Conservation (phyloP, 148 eudicot species). For the Camellia lanceoleosa region DNA sequence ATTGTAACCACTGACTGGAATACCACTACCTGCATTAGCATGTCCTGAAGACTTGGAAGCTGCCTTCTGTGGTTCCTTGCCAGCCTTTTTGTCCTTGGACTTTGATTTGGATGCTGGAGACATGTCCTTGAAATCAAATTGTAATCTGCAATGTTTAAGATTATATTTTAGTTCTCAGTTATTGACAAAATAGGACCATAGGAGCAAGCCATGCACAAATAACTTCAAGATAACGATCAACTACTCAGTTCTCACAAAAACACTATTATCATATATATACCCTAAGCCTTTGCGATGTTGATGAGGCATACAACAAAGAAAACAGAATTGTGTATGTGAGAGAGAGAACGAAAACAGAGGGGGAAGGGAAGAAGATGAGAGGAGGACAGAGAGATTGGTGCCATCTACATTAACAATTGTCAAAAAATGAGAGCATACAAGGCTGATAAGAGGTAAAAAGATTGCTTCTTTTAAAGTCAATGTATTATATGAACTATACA, state of each 20-base stretch:
- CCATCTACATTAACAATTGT: background rate
- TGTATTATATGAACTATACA: background rate
- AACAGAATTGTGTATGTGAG: background rate
- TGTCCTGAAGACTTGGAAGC: slow-evolving; percentile 58
- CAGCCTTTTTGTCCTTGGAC: slow-evolving; percentile 77
- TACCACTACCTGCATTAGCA: slow-evolving; percentile 40
- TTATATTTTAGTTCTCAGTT: background rate
- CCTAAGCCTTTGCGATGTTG: background rate
- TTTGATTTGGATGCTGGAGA: slow-evolving; percentile 73
- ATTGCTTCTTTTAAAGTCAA: no score
- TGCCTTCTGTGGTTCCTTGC: slow-evolving; percentile 66
- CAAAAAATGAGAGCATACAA: background rate
- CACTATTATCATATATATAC: background rate
- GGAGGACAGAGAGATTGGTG: background rate
- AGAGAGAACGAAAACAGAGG: no score
- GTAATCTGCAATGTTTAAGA: slow-evolving; percentile 25
- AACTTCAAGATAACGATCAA: background rate
- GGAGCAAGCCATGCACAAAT: slow-evolving; percentile 7
- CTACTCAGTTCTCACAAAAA: background rate
- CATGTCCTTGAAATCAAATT: slow-evolving; percentile 38
- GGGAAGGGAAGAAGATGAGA: no score
- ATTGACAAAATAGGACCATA: background rate
- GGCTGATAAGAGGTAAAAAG: background rate
- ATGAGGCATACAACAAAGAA: background rate
- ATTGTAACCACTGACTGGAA: slow-evolving; percentile 81